Evolutionary conservation across 2,329 filamentous ascomycete species (phyloP).

Genomic region (Pseudonectria buxi): DNA sequence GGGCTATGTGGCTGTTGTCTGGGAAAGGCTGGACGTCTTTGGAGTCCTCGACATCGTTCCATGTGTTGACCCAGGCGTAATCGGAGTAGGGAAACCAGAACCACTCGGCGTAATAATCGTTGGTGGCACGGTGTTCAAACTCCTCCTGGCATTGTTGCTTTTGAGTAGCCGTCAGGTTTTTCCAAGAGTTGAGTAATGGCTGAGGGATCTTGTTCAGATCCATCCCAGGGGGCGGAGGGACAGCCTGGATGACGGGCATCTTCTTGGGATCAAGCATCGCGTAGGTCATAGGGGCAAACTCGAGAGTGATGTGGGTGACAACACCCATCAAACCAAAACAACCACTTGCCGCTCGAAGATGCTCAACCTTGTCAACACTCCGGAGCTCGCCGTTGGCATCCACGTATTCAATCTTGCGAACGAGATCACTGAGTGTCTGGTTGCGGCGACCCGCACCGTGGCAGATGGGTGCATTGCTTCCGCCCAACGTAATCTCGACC

Average conservation of each 20-base stretch:
- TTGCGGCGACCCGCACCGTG: conserved; percentile 7
- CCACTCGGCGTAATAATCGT: conserved; percentile 10
- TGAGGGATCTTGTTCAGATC: conserved; percentile 4
- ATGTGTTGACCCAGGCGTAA: conserved; percentile 8
- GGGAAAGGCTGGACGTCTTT: conserved; percentile 3
- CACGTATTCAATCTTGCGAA: conserved; percentile 9
- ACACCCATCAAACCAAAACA: conserved; percentile 9
- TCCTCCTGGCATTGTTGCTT: conserved; percentile 3
- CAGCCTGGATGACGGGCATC: conserved; percentile 7
- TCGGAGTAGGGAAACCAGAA: conserved; percentile 10
- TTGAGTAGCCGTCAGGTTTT: background rate
- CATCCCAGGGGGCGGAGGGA: conserved; percentile 6
- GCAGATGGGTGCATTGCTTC: conserved; percentile 8
- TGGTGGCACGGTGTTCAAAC: conserved; percentile 7
- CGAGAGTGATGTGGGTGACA: conserved; percentile 8
- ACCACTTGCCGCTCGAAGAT: conserved; percentile 6
- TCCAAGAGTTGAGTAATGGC: conserved; percentile 2
- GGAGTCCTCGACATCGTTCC: conserved; percentile 2
- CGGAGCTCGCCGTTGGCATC: conserved; percentile 4
- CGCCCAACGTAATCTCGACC: conserved; percentile 8
- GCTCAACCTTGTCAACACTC: conserved; percentile 2
- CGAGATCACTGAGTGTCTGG: conserved; percentile 7
- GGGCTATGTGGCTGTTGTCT: conserved; percentile 1
- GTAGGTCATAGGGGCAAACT: conserved; percentile 5
- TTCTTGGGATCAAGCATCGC: conserved; percentile 5